Base-by-base conservation (phyloP, 1,284 basidiomycete species). In the Chalciporus sp. region DNA sequence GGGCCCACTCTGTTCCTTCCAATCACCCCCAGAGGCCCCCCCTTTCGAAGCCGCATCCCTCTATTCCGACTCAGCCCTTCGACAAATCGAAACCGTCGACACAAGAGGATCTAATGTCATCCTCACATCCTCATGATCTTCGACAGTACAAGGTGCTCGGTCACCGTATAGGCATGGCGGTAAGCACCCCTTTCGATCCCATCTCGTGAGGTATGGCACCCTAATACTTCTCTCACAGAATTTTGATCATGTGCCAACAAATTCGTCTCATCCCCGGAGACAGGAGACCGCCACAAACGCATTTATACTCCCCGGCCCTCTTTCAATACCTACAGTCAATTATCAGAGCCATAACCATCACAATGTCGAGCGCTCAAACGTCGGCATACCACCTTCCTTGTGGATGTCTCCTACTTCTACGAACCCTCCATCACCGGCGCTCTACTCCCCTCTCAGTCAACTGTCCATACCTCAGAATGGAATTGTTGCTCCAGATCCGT, bases 351-450 rank as follows among this genome's bases (percentile, higher is more conserved):
- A 70, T 61, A 62, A 64, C 52, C 64, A 69, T 52, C 64, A 69
- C 57, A 42, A 75, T 61, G 66, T 74, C 65, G 83, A 86, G 63
- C 84, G 81, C 62, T 76, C 80, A 47, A 74, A 74, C 61, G 63
- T 74, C 47, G 77, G 80, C 53, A 73, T 91, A 42, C 86, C 85
- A 47, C 88, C 89, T 4, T 88, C 87, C 42, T 72, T 90, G 44
- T 92, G 88, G 89, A 92, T 91, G 89, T 90, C 88, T 11, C 81
- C 85, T 40, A 74, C 83, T 11, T 81, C 78, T 48, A 71, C 81
- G 16, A 72, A 79, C 6, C 72, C 78, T 3, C 67, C 77, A 6
- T 74, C 75, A n/a, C 71, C 77, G 0, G 63, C 53, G 51, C 7
- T 63, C 31, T 72, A 68, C 48, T 68, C 63, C 59, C 72, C 63